phyloP scores from a whole-genome alignment of 1,284 basidiomycete species.

The Austroboletus olivaceoglutinosus region DNA sequence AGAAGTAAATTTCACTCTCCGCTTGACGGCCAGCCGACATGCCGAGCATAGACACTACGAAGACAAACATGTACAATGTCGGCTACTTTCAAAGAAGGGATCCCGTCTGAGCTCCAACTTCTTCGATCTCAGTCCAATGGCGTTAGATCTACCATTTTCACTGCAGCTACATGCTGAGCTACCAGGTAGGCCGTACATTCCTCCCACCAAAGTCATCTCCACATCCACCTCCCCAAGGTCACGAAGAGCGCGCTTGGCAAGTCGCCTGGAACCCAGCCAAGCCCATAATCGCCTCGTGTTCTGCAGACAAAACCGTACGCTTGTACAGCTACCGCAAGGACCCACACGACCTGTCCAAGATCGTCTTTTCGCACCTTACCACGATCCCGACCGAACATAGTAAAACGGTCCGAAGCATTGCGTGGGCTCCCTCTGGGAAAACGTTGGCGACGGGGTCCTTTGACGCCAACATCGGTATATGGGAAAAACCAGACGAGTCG shows the following conservation, averaged over 20 bases:
- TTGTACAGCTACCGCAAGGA: slow-evolving; percentile 69
- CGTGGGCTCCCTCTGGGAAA: slow-evolving; percentile 88
- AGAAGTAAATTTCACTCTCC: too few relatives aligned
- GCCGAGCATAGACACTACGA: too few relatives aligned
- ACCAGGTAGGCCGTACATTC: slow-evolving; percentile 22
- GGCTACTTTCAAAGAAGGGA: too few relatives aligned
- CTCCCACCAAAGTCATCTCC: neutral
- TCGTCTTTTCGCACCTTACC: slow-evolving; percentile 54
- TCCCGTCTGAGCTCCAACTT: too few relatives aligned
- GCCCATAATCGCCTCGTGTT: slow-evolving; percentile 87
- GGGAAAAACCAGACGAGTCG: slow-evolving; percentile 71
- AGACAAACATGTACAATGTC: too few relatives aligned
- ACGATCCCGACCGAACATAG: slow-evolving; percentile 82
- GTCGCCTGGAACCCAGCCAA: slow-evolving; percentile 89
- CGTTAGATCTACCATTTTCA: slow-evolving; percentile 18
- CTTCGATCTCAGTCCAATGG: slow-evolving; percentile 17
- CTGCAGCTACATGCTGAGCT: slow-evolving; percentile 32
- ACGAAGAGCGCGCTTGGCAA: slow-evolving; percentile 86
- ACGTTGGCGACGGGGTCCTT: slow-evolving; percentile 95
- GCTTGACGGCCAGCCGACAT: too few relatives aligned
- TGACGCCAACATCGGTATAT: slow-evolving; percentile 90
- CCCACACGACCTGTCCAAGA: slow-evolving; percentile 28
- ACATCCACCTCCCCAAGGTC: slow-evolving; percentile 47
- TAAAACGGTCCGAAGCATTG: slow-evolving; percentile 86
- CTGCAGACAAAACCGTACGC: slow-evolving; percentile 89